These are phyloP conservation scores for Nakaseomyces nivariensis DNA, from an alignment of 1,139 yeast species.

Conservation along the genomic window DNA sequence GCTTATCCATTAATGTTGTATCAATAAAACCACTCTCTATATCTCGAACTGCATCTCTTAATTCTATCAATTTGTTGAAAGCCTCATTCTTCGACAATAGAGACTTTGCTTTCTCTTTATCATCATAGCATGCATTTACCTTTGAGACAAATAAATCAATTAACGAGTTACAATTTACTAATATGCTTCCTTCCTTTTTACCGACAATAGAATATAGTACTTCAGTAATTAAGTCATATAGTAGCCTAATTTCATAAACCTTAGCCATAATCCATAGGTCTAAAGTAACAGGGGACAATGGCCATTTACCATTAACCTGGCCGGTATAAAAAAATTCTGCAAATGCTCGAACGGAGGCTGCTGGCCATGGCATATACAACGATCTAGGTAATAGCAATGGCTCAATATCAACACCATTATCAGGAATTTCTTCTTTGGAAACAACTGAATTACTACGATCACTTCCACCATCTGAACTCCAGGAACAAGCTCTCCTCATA, in stretches of 20 bases:
- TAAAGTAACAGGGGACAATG: constrained; percentile 53
- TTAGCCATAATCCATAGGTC: constrained; percentile 56
- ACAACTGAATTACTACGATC: neutral
- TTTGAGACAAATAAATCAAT: constrained; percentile 14
- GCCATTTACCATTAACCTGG: constrained; percentile 65
- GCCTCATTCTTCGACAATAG: constrained; percentile 27
- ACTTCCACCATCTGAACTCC: neutral
- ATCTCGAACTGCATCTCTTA: constrained; percentile 31
- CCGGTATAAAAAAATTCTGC: constrained; percentile 70
- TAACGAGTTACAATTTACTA: constrained; percentile 31
- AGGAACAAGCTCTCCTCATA: neutral
- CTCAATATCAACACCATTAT: constrained; percentile 31
- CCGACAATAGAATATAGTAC: constrained; percentile 60
- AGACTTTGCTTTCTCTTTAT: constrained; percentile 25
- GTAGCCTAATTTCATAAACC: constrained; percentile 53
- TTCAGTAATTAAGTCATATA: constrained; percentile 59
- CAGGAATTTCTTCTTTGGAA: constrained; percentile 1
- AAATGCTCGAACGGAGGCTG: constrained; percentile 51
- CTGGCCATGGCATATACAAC: constrained; percentile 57
- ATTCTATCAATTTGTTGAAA: constrained; percentile 15
- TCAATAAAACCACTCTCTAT: constrained; percentile 59
- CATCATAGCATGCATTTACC: constrained; percentile 17
- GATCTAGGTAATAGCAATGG: constrained; percentile 59
- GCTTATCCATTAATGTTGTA: constrained; percentile 42
- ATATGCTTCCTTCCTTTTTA: constrained; percentile 44